Conservation (phyloP, 129 eudicot genomes). For the Scalesia atractyloides region DNA sequence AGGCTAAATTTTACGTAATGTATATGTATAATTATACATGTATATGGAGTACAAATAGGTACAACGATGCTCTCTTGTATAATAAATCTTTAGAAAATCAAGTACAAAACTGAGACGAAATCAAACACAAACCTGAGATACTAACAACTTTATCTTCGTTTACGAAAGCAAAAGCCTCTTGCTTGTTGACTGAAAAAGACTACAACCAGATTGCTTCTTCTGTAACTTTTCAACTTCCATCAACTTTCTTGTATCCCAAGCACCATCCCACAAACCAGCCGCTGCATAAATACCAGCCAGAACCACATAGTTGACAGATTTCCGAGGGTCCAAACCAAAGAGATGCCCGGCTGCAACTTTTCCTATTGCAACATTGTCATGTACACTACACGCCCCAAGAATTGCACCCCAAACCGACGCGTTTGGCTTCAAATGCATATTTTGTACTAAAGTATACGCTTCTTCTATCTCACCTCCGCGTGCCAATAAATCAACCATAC, state of each 20-base stretch:
- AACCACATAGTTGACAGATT: conserved; percentile 56
- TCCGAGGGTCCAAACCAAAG: conserved; percentile 42
- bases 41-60: background rate
- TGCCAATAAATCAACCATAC: conserved; percentile 73
- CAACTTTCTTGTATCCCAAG: conserved; percentile 41
- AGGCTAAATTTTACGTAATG: too few species aligned
- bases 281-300: conserved; percentile 62
- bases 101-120: background rate
- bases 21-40: too few species aligned
- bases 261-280: conserved; percentile 67
- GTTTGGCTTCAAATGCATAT: conserved; percentile 48
- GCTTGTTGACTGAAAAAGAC: conserved; percentile 37
- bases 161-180: conserved; percentile 27
- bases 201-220: conserved; percentile 51
- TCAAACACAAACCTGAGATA: conserved; percentile 10
- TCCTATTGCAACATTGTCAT: conserved; percentile 54
- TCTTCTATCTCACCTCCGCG: conserved; percentile 69
- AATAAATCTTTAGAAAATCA: background rate
- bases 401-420: conserved; percentile 66
- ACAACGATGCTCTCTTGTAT: background rate
- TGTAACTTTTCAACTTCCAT: conserved; percentile 41
- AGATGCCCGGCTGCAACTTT: conserved; percentile 54
- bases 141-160: conserved; percentile 9
- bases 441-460: conserved; percentile 45
- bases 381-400: conserved; percentile 65